phyloP scores from a whole-genome alignment of 2,329 filamentous ascomycete genomes.

The Fusarium sp. region DNA sequence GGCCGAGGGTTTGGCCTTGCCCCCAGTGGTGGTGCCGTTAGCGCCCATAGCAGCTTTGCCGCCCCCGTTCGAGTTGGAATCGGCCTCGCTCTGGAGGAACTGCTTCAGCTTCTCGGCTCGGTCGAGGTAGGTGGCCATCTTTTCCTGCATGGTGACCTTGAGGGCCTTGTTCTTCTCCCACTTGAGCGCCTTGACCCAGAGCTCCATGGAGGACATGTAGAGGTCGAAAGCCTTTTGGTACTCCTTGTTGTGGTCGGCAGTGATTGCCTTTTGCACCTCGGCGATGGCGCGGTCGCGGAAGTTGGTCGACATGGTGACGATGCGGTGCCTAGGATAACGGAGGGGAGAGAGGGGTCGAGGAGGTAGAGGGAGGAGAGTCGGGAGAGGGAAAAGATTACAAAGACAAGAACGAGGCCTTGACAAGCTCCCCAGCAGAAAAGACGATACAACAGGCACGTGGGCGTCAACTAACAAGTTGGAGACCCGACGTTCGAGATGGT shows the following conservation, averaged over 20 bases:
- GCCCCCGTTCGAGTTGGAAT: conserved; percentile 76
- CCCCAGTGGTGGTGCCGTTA: conserved; percentile 74
- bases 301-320: conserved; percentile 86
- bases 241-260: conserved; percentile 92
- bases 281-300: conserved; percentile 97
- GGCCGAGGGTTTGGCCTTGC: conserved; percentile 68
- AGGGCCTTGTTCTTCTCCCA: conserved; percentile 99
- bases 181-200: conserved; percentile 99
- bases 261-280: conserved; percentile 97
- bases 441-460: background rate
- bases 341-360: conserved; percentile 27
- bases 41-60: conserved; percentile 74
- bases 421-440: conserved; percentile 16
- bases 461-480: conserved; percentile 6
- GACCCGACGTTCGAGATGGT: conserved; percentile 17
- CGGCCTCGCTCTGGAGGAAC: conserved; percentile 82
- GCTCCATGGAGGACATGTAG: conserved; percentile 95
- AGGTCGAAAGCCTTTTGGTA: conserved; percentile 97
- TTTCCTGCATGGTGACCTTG: conserved; percentile 96
- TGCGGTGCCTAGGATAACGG: conserved; percentile 33
- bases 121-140: conserved; percentile 98
- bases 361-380: background rate
- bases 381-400: background rate
- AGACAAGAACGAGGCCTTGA: conserved; percentile 1
- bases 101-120: conserved; percentile 97